These are phyloP conservation scores for Aspergillus fijiensis DNA, from an alignment of 2,329 filamentous ascomycete genomes.

Conservation along the genomic window DNA sequence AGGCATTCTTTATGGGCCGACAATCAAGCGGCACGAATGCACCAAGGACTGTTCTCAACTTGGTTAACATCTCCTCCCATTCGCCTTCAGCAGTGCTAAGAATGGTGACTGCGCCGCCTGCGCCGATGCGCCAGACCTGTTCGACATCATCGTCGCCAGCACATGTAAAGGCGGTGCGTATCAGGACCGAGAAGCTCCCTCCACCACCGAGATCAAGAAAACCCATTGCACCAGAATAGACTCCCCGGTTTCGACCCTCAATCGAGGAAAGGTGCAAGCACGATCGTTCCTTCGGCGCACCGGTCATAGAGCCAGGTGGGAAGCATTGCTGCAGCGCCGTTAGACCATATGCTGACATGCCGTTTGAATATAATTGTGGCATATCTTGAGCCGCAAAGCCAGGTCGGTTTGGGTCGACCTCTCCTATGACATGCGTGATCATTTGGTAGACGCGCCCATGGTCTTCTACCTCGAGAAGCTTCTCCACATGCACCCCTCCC, in stretches of 20 bases:
- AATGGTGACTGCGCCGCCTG: conserved; percentile 85
- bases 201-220: conserved; percentile 84
- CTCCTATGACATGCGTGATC: conserved; percentile 80
- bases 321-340: conserved; percentile 75
- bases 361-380: conserved; percentile 31
- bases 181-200: conserved; percentile 89
- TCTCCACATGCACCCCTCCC: conserved; percentile 69
- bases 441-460: conserved; percentile 91
- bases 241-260: conserved; percentile 63
- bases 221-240: conserved; percentile 87
- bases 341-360: conserved; percentile 54
- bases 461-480: conserved; percentile 83
- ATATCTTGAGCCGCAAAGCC: conserved; percentile 33
- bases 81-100: conserved; percentile 78
- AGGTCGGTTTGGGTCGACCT: conserved; percentile 31
- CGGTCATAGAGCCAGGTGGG: conserved; percentile 94
- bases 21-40: conserved; percentile 36
- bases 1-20: background rate
- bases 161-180: conserved; percentile 69
- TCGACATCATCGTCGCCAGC: conserved; percentile 26
- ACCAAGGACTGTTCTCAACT: conserved; percentile 53
- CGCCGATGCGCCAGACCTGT: conserved; percentile 73
- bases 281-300: conserved; percentile 88
- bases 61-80: conserved; percentile 86
- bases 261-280: conserved; percentile 76